Evolutionary conservation across 306 rosid species (phyloP).

Genomic region (Begonia peltatifolia): DNA sequence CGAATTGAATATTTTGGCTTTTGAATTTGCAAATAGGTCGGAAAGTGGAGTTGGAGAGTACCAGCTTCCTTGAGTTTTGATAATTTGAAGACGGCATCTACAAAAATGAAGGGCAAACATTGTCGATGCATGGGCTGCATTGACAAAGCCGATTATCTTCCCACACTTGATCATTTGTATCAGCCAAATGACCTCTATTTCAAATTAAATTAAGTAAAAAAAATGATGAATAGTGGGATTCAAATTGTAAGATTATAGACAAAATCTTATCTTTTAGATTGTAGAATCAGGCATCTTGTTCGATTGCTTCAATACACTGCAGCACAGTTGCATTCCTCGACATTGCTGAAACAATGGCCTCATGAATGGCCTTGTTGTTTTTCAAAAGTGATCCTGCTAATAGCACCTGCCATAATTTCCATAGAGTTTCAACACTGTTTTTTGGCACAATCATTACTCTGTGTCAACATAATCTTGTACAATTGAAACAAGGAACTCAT

Average conservation of each 20-base stretch:
- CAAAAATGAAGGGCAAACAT: slow-evolving; percentile 33
- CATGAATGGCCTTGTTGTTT: slow-evolving; percentile 54
- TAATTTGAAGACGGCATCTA: slow-evolving; percentile 54
- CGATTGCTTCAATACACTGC: slow-evolving; percentile 76
- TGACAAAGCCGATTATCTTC: too few relatives aligned
- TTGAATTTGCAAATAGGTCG: slow-evolving; percentile 27
- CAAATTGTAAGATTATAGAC: too few relatives aligned
- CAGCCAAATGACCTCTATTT: background rate
- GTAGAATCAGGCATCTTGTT: slow-evolving; percentile 35
- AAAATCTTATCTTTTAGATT: background rate
- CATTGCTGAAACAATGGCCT: slow-evolving; percentile 59
- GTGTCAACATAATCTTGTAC: background rate
- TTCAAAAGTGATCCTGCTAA: slow-evolving; percentile 75
- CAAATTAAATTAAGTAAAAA: background rate
- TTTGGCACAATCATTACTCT: too few relatives aligned
- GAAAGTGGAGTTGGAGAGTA: slow-evolving; percentile 93
- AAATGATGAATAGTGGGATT: background rate
- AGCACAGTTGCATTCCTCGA: slow-evolving; percentile 48
- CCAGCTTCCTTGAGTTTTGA: slow-evolving; percentile 57
- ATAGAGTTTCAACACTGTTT: too few relatives aligned
- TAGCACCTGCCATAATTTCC: slow-evolving; percentile 36
- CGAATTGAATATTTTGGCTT: too few relatives aligned
- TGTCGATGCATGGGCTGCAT: slow-evolving; percentile 56
- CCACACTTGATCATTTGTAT: background rate
- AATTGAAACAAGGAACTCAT: background rate